Conservation (phyloP, 2,329 filamentous ascomycete species). For the Phialophora tarda region DNA sequence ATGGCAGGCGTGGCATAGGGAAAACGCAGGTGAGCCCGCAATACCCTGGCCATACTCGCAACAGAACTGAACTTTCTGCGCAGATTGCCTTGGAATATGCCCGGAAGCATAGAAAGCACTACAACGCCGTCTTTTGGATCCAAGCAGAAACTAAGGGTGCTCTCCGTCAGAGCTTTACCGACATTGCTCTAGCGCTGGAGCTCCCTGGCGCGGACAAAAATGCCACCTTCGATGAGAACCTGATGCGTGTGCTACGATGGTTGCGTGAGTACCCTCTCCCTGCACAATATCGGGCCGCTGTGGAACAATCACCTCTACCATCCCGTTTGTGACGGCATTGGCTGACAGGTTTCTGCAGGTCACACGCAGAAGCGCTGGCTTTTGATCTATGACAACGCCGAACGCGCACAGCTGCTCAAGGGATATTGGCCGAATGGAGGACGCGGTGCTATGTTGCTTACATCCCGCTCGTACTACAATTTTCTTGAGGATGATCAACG, state of each 20-base stretch:
- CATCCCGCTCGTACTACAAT: conserved; percentile 40
- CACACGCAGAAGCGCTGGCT: conserved; percentile 21
- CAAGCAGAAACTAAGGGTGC: conserved; percentile 40
- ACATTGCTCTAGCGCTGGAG: conserved; percentile 39
- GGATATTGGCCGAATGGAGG: conserved; percentile 40
- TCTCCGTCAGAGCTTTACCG: conserved; percentile 41
- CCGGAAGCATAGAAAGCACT: conserved; percentile 32
- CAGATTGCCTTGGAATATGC: conserved; percentile 32
- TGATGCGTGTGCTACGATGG: conserved; percentile 17
- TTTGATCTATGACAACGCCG: conserved; percentile 31
- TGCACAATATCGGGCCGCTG: neutral
- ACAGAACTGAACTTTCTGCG: neutral
- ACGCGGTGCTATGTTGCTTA: conserved; percentile 38
- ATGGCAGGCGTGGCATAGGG: conserved; percentile 40
- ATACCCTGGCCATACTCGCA: neutral
- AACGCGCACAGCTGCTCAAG: conserved; percentile 36
- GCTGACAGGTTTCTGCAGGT: neutral
- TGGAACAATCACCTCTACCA: neutral
- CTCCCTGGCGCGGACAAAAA: conserved; percentile 35
- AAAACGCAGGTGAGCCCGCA: conserved; percentile 11
- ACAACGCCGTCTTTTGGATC: conserved; percentile 43
- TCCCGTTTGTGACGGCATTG: neutral
- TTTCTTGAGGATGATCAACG: conserved; percentile 38
- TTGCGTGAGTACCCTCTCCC: neutral
- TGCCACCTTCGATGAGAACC: conserved; percentile 19